Conservation (phyloP, 345 rosid genomes). For the Sisymbrium altissimum region DNA sequence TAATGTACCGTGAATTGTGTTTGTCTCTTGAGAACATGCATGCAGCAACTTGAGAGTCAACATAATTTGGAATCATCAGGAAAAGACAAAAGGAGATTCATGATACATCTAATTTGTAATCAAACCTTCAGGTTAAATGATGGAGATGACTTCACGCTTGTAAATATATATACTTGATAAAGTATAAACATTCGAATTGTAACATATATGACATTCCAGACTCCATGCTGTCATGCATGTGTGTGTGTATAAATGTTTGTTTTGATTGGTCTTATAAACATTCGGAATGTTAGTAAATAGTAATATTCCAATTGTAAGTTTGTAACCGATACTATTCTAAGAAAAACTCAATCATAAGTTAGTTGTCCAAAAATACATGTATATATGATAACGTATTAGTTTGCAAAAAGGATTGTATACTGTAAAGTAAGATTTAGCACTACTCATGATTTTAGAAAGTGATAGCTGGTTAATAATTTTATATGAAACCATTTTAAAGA, state of each 20-base stretch:
- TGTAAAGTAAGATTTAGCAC: slow-evolving; percentile 12
- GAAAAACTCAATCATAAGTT: background rate
- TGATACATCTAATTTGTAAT: slow-evolving; percentile 17
- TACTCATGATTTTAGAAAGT: slow-evolving; percentile 17
- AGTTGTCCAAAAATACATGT: background rate
- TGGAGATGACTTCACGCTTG: slow-evolving; percentile 31
- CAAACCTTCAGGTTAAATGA: slow-evolving; percentile 22
- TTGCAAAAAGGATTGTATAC: background rate
- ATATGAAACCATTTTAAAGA: background rate
- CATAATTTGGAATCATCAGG: slow-evolving; percentile 30
- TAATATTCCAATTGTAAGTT: background rate
- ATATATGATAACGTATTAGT: background rate
- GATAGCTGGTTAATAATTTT: slow-evolving; percentile 1
- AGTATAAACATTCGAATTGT: background rate
- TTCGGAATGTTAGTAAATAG: background rate
- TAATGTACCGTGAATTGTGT: slow-evolving; percentile 2
- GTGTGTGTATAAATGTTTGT: background rate
- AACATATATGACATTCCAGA: background rate
- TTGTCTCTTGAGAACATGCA: slow-evolving; percentile 6
- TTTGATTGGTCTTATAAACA: background rate
- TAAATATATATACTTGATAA: background rate
- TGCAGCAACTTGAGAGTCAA: slow-evolving; percentile 17
- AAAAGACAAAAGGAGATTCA: slow-evolving; percentile 30
- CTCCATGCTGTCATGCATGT: background rate
- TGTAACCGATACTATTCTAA: background rate